These are phyloP conservation scores for Leccinum incarnatum DNA, from an alignment of 768 basidiomycete genomes.

Conservation along the genomic window DNA sequence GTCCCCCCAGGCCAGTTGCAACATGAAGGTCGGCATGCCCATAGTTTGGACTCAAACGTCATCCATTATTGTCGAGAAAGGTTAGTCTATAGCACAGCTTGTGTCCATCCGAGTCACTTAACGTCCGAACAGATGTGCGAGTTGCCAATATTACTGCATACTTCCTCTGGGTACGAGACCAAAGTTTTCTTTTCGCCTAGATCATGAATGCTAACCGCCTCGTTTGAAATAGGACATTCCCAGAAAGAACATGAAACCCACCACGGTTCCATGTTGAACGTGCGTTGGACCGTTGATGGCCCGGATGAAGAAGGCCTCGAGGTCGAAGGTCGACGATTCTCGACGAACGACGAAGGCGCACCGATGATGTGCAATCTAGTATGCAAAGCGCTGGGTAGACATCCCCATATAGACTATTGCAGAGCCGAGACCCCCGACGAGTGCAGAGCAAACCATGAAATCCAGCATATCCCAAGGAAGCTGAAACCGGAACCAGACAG, in stretches of 20 bases:
- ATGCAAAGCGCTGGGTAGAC: conserved; percentile 50
- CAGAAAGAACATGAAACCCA: conserved; percentile 58
- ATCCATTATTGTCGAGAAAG: conserved; percentile 55
- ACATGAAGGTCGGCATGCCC: conserved; percentile 50
- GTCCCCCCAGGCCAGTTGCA: conserved; percentile 41
- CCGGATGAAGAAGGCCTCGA: conserved; percentile 48
- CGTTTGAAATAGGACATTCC: conserved; percentile 42
- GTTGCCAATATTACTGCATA: conserved; percentile 58
- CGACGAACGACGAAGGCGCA: conserved; percentile 50
- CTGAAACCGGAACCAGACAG: conserved; percentile 44
- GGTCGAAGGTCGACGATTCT: conserved; percentile 51
- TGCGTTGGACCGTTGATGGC: conserved; percentile 53
- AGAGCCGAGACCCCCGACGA: conserved; percentile 32
- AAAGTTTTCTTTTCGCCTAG: neutral
- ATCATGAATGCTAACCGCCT: neutral
- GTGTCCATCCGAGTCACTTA: neutral
- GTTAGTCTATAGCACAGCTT: conserved; percentile 23
- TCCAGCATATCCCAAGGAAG: conserved; percentile 41
- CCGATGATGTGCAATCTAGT: conserved; percentile 61
- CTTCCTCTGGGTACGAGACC: conserved; percentile 44
- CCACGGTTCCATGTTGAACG: conserved; percentile 60
- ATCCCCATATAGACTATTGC: conserved; percentile 56
- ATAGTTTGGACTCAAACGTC: conserved; percentile 39
- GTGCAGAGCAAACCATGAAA: conserved; percentile 40
- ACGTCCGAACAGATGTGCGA: conserved; percentile 40